phyloP scores from a whole-genome alignment of 495 filamentous ascomycete species.

The Penicillium maclennaniae region DNA sequence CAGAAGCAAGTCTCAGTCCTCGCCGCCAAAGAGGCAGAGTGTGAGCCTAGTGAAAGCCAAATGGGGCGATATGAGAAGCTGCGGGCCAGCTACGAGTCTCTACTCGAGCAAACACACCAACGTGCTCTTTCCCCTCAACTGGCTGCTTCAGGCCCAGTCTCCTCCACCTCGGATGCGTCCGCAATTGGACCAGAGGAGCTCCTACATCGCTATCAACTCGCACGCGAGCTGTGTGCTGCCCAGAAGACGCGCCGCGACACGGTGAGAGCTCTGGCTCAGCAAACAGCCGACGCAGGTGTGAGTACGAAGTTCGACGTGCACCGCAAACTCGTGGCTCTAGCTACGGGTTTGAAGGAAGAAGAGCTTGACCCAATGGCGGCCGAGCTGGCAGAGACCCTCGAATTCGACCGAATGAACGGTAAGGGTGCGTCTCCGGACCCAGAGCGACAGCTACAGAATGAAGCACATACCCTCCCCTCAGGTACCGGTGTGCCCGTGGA shows the following conservation, averaged over 20 bases:
- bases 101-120: conserved; percentile 42
- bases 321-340: conserved; percentile 49
- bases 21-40: conserved; percentile 29
- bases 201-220: conserved; percentile 27
- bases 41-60: conserved; percentile 29
- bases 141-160: conserved; percentile 12
- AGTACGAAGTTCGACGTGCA: conserved; percentile 52
- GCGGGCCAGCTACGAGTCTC: conserved; percentile 34
- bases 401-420: conserved; percentile 45
- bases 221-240: conserved; percentile 34
- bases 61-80: conserved; percentile 35
- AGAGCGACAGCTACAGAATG: conserved; percentile 21
- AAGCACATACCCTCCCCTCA: conserved; percentile 22
- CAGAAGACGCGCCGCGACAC: conserved; percentile 40
- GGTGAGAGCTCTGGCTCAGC: conserved; percentile 43
- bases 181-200: conserved; percentile 29
- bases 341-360: conserved; percentile 48
- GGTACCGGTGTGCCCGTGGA: conserved; percentile 35
- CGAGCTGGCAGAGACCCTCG: conserved; percentile 43
- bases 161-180: conserved; percentile 8
- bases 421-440: conserved; percentile 33
- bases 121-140: conserved; percentile 25
- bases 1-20: conserved; percentile 30
- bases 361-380: conserved; percentile 48
- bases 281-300: conserved; percentile 46